phyloP scores from a whole-genome alignment of 495 filamentous ascomycete genomes.

The Chaetomium cochliodes region DNA sequence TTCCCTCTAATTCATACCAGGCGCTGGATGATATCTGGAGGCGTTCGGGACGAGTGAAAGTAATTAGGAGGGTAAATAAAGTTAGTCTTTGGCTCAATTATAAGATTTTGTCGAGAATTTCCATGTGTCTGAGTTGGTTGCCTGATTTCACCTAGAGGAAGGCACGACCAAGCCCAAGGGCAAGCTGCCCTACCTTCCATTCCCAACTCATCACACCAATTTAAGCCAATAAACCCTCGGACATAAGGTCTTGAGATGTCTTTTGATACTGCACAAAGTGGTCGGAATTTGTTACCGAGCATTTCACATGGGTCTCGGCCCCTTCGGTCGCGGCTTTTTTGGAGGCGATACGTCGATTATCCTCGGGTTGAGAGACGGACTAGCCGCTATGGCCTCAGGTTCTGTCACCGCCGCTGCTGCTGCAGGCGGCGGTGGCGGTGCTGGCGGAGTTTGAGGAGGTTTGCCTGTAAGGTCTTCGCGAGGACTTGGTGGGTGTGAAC shows the following conservation, averaged over 20 bases:
- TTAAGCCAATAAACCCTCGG: no score
- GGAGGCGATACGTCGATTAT: slow-evolving; percentile 9
- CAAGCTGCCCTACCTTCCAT: not conserved
- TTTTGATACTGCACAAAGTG: no score
- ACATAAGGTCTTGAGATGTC: no score
- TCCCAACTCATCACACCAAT: not conserved
- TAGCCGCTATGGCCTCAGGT: not conserved
- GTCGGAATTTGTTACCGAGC: no score
- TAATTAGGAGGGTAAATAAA: not conserved
- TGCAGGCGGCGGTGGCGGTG: not conserved
- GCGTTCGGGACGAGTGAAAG: not conserved
- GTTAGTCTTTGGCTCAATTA: not conserved
- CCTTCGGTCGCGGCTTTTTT: not conserved
- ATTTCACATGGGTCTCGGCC: slow-evolving; percentile 6
- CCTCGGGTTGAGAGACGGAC: not conserved
- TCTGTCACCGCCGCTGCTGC: not conserved
- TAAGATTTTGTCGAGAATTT: not conserved
- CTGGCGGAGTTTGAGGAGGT: slow-evolving; percentile 2
- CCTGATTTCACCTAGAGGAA: slow-evolving; percentile 1
- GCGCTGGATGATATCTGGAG: not conserved
- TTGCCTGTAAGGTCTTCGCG: not conserved
- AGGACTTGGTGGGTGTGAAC: not conserved
- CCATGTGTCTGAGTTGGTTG: not conserved
- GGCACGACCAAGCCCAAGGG: not conserved
- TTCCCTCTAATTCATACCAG: not conserved